phyloP scores from a whole-genome alignment of 2,329 filamentous ascomycete species.

The Colletotrichum coccodes region DNA sequence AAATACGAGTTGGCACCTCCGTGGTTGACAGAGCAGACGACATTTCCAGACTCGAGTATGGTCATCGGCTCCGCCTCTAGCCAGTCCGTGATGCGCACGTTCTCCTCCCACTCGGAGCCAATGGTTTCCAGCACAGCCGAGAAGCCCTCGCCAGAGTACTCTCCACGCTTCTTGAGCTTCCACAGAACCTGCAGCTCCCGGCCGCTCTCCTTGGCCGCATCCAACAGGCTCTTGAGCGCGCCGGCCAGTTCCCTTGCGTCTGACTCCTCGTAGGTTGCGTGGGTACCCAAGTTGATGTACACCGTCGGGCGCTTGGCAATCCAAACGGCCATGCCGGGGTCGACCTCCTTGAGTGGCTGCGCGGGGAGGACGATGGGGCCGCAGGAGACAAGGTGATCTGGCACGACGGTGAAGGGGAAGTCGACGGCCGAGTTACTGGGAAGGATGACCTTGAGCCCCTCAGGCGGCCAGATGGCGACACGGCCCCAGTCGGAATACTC shows the following conservation, averaged over 20 bases:
- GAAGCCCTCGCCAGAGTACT: neutral
- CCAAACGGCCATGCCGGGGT: slow-evolving; percentile 55
- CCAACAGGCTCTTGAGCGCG: slow-evolving; percentile 48
- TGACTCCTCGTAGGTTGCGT: slow-evolving; percentile 44
- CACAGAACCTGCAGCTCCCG: slow-evolving; percentile 43
- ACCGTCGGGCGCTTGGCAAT: slow-evolving; percentile 52
- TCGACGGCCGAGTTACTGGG: slow-evolving; percentile 2
- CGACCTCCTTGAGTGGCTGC: slow-evolving; percentile 47
- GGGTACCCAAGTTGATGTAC: slow-evolving; percentile 58
- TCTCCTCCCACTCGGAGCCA: slow-evolving; percentile 8
- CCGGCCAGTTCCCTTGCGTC: slow-evolving; percentile 45
- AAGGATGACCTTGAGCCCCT: neutral
- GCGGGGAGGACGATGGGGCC: slow-evolving; percentile 57
- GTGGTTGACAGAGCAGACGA: slow-evolving; percentile 55
- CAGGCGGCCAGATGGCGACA: neutral
- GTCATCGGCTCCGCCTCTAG: slow-evolving; percentile 48
- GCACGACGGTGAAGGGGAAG: slow-evolving; percentile 7
- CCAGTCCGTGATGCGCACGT: slow-evolving; percentile 52
- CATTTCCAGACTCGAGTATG: slow-evolving; percentile 46
- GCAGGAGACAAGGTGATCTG: slow-evolving; percentile 31
- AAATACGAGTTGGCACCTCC: slow-evolving; percentile 57
- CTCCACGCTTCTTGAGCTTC: slow-evolving; percentile 42
- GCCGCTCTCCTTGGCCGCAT: neutral
- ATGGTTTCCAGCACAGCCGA: neutral
- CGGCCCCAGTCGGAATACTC: slow-evolving; percentile 1